Evolutionary conservation across 176 grass and related monocot species (phyloP).

Genomic region (Otatea glauca): DNA sequence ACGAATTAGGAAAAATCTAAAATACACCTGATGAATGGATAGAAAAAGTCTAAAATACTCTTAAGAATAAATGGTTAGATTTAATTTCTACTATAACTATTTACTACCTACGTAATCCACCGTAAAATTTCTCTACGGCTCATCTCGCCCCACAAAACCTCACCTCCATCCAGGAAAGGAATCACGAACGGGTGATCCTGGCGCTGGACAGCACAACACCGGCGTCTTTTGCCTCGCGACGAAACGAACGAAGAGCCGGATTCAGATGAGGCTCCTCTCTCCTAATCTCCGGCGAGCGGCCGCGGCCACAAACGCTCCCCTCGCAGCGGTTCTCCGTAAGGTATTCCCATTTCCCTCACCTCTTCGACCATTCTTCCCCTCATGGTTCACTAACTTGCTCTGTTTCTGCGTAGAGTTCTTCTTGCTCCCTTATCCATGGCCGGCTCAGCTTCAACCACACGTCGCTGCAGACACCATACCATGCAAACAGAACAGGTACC

Average conservation of each 20-base stretch:
- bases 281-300: conserved; percentile 52
- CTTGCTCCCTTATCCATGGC: conserved; percentile 46
- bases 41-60: too few relatives aligned
- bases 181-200: conserved; percentile 33
- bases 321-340: conserved; percentile 32
- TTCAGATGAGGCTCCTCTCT: conserved; percentile 45
- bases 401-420: conserved; percentile 39
- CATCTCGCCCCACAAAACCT: background rate
- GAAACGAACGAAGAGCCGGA: conserved; percentile 12
- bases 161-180: background rate
- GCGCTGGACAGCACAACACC: conserved; percentile 23
- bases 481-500: conserved; percentile 31
- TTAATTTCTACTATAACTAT: too few relatives aligned
- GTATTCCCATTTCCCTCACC: background rate
- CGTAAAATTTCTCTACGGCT: too few relatives aligned
- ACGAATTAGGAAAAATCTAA: too few relatives aligned
- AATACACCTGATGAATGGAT: too few relatives aligned
- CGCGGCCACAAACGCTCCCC: conserved; percentile 18
- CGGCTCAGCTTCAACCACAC: conserved; percentile 52
- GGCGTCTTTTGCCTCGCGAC: background rate
- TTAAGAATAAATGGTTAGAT: too few relatives aligned
- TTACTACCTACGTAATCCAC: too few relatives aligned
- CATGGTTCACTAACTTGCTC: background rate
- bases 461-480: conserved; percentile 22
- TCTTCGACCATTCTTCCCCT: background rate